A percentile compares a stretch with the other conserved stretches of the same genome.
These are phyloP conservation scores for Plantago major DNA, from an alignment of 257 asterid genomes.

Conservation along the genomic window DNA sequence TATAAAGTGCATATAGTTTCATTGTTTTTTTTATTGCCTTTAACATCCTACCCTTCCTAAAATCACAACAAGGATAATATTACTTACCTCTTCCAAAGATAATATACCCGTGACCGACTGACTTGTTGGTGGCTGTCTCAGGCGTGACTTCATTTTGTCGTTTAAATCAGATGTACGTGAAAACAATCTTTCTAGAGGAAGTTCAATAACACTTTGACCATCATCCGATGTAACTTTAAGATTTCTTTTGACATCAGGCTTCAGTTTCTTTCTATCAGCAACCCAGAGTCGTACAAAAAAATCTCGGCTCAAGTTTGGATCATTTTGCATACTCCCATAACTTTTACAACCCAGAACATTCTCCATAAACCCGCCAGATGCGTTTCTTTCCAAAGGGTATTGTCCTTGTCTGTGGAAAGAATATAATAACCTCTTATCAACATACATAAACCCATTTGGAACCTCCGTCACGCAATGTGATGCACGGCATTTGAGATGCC, in stretches of 20 bases:
- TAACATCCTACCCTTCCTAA: conserved; percentile 10
- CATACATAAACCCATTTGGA: conserved; percentile 23
- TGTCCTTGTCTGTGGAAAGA: conserved; percentile 29
- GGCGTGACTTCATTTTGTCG: conserved; percentile 36
- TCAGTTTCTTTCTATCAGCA: conserved; percentile 47
- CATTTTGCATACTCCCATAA: conserved; percentile 27
- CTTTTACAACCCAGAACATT: conserved; percentile 24
- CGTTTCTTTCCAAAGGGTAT: conserved; percentile 27
- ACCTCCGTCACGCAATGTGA: conserved; percentile 27
- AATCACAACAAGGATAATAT: background rate
- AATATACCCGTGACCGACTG: conserved; percentile 73
- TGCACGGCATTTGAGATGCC: conserved; percentile 30
- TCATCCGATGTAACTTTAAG: conserved; percentile 26
- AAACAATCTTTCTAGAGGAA: conserved; percentile 36
- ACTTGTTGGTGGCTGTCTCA: conserved; percentile 75
- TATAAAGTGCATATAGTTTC: background rate
- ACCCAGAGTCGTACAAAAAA: conserved; percentile 74
- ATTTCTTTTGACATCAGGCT: conserved; percentile 27
- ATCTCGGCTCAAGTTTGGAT: conserved; percentile 63
- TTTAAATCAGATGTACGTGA: conserved; percentile 38
- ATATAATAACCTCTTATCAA: conserved; percentile 22
- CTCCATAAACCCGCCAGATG: conserved; percentile 26
- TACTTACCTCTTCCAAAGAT: conserved; percentile 75
- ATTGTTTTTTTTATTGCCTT: conserved; percentile 2
- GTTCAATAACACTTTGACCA: conserved; percentile 22